phyloP scores from a whole-genome alignment of 495 filamentous ascomycete species.

The Paragyromitra xinjiangensis region DNA sequence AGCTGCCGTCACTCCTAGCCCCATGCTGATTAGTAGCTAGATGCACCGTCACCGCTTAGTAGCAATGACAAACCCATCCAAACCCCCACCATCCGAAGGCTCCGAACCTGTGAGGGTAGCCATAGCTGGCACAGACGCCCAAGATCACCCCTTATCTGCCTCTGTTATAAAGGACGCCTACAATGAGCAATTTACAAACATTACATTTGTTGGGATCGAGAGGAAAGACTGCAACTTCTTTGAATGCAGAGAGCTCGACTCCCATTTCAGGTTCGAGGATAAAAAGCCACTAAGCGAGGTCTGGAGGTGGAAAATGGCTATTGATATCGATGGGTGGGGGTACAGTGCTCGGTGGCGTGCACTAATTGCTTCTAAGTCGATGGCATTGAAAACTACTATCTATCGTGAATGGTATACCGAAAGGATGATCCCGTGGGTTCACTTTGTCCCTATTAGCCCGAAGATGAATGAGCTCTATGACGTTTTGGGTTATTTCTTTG shows the following conservation, averaged over 20 bases:
- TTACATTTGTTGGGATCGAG: constrained; percentile 46
- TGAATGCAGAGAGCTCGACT: constrained; percentile 44
- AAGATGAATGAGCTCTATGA: constrained; percentile 62
- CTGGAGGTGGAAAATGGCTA: constrained; percentile 58
- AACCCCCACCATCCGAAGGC: constrained; percentile 27
- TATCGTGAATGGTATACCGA: constrained; percentile 70
- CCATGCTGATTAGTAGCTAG: constrained; percentile 15
- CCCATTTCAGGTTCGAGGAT: constrained; percentile 36
- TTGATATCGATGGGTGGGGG: constrained; percentile 68
- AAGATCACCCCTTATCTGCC: neutral
- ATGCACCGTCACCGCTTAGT: constrained; percentile 56
- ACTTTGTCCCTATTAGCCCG: constrained; percentile 64
- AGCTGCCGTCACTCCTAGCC: neutral
- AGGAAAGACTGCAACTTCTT: constrained; percentile 37
- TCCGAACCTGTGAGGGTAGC: constrained; percentile 31
- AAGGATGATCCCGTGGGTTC: constrained; percentile 65
- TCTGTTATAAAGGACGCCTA: constrained; percentile 34
- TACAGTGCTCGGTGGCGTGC: constrained; percentile 65
- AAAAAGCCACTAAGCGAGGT: constrained; percentile 40
- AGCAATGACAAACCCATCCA: constrained; percentile 45
- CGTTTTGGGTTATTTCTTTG: constrained; percentile 60
- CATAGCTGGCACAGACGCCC: constrained; percentile 33
- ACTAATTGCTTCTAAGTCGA: constrained; percentile 61
- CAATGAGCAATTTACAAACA: constrained; percentile 49
- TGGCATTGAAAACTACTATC: constrained; percentile 63